Conservation (phyloP, 257 asterid genomes). For the Nicotiana knightiana region DNA sequence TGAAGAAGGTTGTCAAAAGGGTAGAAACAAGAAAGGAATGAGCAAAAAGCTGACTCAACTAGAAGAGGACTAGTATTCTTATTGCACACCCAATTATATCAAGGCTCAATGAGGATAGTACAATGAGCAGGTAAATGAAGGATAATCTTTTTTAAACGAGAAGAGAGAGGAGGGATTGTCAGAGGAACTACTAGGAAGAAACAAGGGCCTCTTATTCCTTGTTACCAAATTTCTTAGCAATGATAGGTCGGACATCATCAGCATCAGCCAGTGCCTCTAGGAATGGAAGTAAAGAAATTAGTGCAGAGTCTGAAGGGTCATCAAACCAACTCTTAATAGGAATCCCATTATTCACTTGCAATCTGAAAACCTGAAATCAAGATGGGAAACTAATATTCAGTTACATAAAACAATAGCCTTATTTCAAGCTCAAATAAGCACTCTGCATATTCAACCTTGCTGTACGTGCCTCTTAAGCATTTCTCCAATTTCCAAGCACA, state of each 20-base stretch:
- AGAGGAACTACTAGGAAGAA: conserved; percentile 40
- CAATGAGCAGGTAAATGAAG: conserved; percentile 41
- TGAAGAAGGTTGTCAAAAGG: conserved; percentile 20
- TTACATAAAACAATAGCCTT: background rate
- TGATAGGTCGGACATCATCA: conserved; percentile 92
- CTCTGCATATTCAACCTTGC: background rate
- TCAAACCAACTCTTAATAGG: conserved; percentile 98
- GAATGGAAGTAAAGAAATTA: conserved; percentile 81
- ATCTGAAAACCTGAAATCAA: conserved; percentile 73
- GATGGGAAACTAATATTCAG: conserved; percentile 11
- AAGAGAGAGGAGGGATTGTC: conserved; percentile 27
- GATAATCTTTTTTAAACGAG: conserved; percentile 14
- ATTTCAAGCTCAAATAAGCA: background rate
- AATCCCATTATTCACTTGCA: conserved; percentile 96
- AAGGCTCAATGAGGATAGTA: conserved; percentile 41
- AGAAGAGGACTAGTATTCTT: conserved; percentile 27
- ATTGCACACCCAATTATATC: conserved; percentile 36
- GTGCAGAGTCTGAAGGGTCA: conserved; percentile 79
- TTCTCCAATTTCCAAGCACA: background rate
- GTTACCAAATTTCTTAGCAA: conserved; percentile 95
- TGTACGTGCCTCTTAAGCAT: background rate
- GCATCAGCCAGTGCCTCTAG: conserved; percentile 80
- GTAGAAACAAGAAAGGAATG: conserved; percentile 2
- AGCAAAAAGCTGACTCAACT: conserved; percentile 28
- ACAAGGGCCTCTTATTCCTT: conserved; percentile 77